A percentile compares a stretch with the other conserved stretches of the same genome.
These are phyloP conservation scores for Stachybotrys chlorohalonatus DNA, from an alignment of 2,329 filamentous ascomycete species.

Conservation along the genomic window DNA sequence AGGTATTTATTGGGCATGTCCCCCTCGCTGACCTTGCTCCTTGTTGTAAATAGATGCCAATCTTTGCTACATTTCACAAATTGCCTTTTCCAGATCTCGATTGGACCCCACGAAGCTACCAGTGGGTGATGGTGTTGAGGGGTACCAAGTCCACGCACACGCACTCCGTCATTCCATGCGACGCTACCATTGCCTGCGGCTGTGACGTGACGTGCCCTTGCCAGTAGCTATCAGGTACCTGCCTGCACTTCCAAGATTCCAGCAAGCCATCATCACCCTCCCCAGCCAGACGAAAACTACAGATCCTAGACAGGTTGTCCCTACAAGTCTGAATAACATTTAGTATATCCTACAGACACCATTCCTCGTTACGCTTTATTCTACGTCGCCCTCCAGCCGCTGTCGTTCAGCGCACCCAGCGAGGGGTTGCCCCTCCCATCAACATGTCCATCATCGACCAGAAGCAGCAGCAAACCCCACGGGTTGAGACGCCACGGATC, in stretches of 20 bases:
- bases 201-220: neutral
- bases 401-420: neutral
- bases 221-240: neutral
- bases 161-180: neutral
- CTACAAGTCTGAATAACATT: too few relatives aligned
- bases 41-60: too few relatives aligned
- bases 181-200: neutral
- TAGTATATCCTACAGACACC: too few relatives aligned
- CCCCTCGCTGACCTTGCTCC: too few relatives aligned
- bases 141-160: neutral
- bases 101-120: neutral
- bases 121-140: neutral
- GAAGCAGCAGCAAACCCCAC: constrained; percentile 12
- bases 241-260: neutral
- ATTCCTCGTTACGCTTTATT: too few relatives aligned
- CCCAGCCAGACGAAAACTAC: neutral
- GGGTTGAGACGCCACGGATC: constrained; percentile 1
- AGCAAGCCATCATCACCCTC: neutral
- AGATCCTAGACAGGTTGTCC: too few relatives aligned
- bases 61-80: too few relatives aligned
- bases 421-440: neutral
- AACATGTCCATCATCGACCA: constrained; percentile 17
- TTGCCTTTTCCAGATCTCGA: neutral
- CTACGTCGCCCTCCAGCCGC: too few relatives aligned
- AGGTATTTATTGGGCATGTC: too few relatives aligned